Conservation (phyloP, 495 filamentous ascomycete genomes). For the Neurospora terricola region DNA sequence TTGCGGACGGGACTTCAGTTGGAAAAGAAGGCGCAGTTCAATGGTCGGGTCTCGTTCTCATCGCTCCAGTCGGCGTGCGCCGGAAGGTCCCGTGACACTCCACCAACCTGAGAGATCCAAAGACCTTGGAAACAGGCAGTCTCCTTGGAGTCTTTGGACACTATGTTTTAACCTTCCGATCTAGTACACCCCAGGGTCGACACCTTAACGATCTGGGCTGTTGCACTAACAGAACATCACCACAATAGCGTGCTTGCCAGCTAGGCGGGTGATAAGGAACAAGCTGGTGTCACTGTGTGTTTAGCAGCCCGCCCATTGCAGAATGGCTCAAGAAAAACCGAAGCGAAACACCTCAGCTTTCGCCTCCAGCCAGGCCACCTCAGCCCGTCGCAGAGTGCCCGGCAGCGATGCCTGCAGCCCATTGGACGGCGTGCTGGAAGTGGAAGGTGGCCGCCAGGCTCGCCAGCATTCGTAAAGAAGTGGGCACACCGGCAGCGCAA, state of each 20-base stretch:
- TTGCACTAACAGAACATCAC: background rate
- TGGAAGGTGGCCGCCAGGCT: background rate
- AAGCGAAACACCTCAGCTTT: background rate
- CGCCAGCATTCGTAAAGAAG: background rate
- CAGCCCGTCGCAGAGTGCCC: background rate
- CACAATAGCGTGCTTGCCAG: background rate
- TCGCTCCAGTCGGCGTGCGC: background rate
- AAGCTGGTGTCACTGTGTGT: background rate
- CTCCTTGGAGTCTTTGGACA: background rate
- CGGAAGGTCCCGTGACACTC: conserved; percentile 8
- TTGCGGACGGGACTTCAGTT: background rate
- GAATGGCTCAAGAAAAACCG: background rate
- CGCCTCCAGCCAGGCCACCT: background rate
- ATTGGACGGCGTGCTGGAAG: background rate
- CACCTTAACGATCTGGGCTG: background rate
- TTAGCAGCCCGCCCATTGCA: background rate
- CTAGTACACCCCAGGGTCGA: background rate
- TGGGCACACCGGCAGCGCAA: background rate
- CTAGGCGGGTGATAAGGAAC: background rate
- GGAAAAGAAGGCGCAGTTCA: background rate
- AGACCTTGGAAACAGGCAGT: background rate
- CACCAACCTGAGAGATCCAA: background rate
- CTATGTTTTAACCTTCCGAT: background rate
- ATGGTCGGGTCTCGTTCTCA: background rate
- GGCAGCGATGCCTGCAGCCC: background rate